phyloP scores from a whole-genome alignment of 345 rosid genomes.

The Salix dunnii region DNA sequence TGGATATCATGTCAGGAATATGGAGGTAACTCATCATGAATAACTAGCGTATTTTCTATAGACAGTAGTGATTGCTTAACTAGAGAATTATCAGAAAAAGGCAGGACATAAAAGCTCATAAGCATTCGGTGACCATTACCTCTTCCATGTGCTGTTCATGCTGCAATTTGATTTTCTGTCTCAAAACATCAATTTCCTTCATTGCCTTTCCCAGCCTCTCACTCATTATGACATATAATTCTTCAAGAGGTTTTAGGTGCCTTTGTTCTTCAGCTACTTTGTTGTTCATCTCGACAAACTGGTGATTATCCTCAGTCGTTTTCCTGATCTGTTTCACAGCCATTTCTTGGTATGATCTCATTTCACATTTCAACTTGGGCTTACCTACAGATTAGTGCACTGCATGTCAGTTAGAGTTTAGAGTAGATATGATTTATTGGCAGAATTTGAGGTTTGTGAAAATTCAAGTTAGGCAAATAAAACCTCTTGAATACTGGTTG shows the following conservation, averaged over 20 bases:
- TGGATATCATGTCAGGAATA: neutral
- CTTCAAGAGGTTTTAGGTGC: conserved; percentile 43
- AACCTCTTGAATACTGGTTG: conserved; percentile 64
- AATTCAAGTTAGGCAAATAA: neutral
- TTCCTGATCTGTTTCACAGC: conserved; percentile 54
- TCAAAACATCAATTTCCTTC: conserved; percentile 55
- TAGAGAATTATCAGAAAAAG: no score
- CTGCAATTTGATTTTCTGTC: conserved; percentile 54
- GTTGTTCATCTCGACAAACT: conserved; percentile 46
- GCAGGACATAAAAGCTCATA: no score
- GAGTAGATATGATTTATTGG: neutral
- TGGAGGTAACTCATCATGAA: neutral
- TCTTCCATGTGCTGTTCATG: conserved; percentile 65
- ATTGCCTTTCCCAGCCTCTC: conserved; percentile 54
- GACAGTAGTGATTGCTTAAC: neutral
- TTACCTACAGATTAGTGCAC: conserved; percentile 40
- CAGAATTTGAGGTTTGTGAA: neutral
- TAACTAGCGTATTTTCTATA: neutral
- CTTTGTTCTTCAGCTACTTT: conserved; percentile 38
- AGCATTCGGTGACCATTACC: conserved; percentile 31
- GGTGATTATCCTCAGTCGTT: conserved; percentile 62
- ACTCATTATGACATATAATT: conserved; percentile 38
- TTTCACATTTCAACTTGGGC: conserved; percentile 52
- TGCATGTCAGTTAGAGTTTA: neutral
- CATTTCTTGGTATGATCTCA: conserved; percentile 74